phyloP scores from a whole-genome alignment of 805 yeast genomes.

The Saturnispora gosingensis region DNA sequence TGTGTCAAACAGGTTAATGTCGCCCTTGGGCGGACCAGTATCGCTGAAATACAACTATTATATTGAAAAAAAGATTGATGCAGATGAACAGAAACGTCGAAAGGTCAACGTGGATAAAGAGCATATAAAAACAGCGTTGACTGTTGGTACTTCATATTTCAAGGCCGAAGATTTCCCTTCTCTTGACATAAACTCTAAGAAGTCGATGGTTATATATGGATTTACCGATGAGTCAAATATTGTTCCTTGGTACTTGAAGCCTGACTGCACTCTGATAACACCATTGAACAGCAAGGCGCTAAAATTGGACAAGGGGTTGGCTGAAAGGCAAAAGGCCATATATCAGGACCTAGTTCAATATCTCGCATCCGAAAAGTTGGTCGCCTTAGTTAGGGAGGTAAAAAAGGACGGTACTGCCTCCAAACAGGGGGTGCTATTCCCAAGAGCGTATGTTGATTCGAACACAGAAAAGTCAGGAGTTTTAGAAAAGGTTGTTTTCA shows the following conservation, averaged over 20 bases:
- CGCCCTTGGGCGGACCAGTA: neutral
- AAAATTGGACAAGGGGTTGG: neutral
- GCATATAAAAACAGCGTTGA: slow-evolving; percentile 39
- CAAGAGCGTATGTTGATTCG: slow-evolving; percentile 19
- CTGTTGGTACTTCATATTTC: slow-evolving; percentile 53
- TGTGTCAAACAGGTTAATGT: slow-evolving; percentile 4
- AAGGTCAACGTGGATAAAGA: slow-evolving; percentile 26
- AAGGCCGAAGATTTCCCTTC: slow-evolving; percentile 42
- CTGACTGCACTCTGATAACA: slow-evolving; percentile 46
- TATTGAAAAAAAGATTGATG: slow-evolving; percentile 11
- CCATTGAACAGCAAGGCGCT: slow-evolving; percentile 14
- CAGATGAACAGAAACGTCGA: slow-evolving; percentile 21
- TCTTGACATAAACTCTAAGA: slow-evolving; percentile 25
- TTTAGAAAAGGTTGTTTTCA: slow-evolving; percentile 31
- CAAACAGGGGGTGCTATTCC: slow-evolving; percentile 11
- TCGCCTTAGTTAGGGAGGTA: slow-evolving; percentile 59
- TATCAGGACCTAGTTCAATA: slow-evolving; percentile 44
- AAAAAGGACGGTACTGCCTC: slow-evolving; percentile 31
- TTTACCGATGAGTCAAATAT: slow-evolving; percentile 38
- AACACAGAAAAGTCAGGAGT: slow-evolving; percentile 15
- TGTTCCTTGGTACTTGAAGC: slow-evolving; percentile 51
- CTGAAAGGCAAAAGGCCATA: slow-evolving; percentile 30
- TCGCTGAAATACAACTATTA: slow-evolving; percentile 3
- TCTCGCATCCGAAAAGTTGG: slow-evolving; percentile 36
- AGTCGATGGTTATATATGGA: slow-evolving; percentile 60